Conservation (phyloP, 179 eudicot species). For the Actinidia polygama region DNA sequence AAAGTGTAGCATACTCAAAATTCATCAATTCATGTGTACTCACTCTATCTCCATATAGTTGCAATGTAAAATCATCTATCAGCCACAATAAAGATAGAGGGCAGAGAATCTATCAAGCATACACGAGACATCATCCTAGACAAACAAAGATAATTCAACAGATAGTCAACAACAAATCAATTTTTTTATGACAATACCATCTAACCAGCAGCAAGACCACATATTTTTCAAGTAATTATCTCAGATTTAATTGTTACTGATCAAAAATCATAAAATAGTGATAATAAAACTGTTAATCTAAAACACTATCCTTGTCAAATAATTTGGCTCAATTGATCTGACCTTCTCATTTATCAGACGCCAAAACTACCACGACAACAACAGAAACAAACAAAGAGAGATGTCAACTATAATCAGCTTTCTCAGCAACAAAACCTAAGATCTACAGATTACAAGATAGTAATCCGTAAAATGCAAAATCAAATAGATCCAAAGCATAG, state of each 20-base stretch:
- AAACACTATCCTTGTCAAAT: not conserved
- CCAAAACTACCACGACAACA: too few species aligned
- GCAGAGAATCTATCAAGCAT: not conserved
- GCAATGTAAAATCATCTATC: not conserved
- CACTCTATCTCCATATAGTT: not conserved
- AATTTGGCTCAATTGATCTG: too few species aligned
- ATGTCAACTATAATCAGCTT: not conserved
- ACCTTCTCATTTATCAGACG: too few species aligned
- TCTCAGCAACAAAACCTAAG: not conserved
- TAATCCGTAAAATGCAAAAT: not conserved
- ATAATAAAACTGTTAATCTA: too few species aligned
- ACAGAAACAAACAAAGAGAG: not conserved
- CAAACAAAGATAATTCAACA: not conserved
- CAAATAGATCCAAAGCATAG: not conserved
- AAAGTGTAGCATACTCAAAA: not conserved
- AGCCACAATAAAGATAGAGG: not conserved
- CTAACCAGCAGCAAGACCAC: not conserved
- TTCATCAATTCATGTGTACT: not conserved
- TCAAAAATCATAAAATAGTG: too few species aligned
- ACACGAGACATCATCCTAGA: too few species aligned
- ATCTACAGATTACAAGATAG: not conserved
- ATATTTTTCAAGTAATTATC: not conserved
- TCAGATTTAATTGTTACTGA: too few species aligned
- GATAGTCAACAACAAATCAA: not conserved
- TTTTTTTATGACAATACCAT: not conserved